Evolutionary conservation across 371 early-diverging fungal species (phyloP).

Genomic region (Blastocladiella emersonii): DNA sequence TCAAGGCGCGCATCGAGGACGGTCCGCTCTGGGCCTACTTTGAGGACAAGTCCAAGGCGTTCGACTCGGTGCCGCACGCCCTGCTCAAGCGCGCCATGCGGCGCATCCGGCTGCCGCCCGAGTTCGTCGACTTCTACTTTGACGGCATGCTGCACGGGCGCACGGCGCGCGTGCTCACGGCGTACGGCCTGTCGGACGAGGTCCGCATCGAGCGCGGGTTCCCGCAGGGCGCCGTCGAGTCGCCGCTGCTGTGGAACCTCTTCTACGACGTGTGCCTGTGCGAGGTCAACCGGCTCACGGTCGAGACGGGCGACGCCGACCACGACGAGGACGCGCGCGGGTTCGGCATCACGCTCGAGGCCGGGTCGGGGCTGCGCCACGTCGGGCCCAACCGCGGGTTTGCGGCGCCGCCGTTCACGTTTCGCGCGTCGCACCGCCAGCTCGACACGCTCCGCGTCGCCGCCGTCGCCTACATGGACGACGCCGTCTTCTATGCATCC

Average conservation of each 20-base stretch:
- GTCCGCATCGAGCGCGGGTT: neutral
- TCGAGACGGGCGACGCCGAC: too few species aligned
- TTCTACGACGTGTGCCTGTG: neutral
- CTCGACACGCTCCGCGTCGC: neutral
- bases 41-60: neutral
- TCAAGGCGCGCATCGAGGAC: too few species aligned
- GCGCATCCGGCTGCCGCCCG: neutral
- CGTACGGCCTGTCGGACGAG: neutral
- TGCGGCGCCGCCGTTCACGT: neutral
- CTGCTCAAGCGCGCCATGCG: neutral
- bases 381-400: too few species aligned
- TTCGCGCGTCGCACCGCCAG: too few species aligned
- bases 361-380: too few species aligned
- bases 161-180: neutral
- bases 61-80: neutral
- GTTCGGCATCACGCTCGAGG: neutral
- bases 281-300: too few species aligned
- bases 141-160: neutral
- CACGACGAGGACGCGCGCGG: neutral
- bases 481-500: neutral
- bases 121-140: neutral
- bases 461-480: neutral
- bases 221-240: neutral
- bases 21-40: too few species aligned
- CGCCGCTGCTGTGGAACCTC: neutral